phyloP scores from a whole-genome alignment of 2,329 filamentous ascomycete genomes.

The Neofusicoccum parvum region DNA sequence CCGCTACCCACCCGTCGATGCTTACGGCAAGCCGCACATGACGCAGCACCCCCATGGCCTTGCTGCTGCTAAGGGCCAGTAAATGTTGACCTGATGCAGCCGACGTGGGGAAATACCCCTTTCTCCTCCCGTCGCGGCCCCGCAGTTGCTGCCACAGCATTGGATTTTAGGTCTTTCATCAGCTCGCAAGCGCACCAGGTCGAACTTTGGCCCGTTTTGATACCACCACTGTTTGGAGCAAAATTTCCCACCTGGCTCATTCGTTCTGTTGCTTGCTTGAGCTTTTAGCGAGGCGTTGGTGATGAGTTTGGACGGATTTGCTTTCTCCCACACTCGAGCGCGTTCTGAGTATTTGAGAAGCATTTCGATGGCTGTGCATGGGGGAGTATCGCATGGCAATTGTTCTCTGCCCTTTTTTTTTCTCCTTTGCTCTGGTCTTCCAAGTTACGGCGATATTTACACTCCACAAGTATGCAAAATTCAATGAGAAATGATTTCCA shows the following conservation, averaged over 20 bases:
- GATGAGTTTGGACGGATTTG: not conserved
- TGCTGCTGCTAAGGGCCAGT: constrained; percentile 40
- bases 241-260: constrained; percentile 8
- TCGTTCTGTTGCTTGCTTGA: constrained; percentile 16
- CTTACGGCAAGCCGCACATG: constrained; percentile 43
- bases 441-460: not conserved
- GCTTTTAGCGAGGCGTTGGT: constrained; percentile 18
- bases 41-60: constrained; percentile 35
- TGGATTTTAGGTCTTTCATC: not conserved
- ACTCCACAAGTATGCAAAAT: not conserved
- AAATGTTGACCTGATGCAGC: not conserved
- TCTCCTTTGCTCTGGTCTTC: not conserved
- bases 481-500: not conserved
- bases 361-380: not conserved
- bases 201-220: not conserved
- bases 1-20: constrained; percentile 64
- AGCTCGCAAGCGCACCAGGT: constrained; percentile 14
- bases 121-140: not conserved
- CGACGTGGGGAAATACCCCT: not conserved
- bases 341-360: not conserved
- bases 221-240: constrained; percentile 11
- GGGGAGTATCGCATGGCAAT: not conserved
- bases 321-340: not conserved
- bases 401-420: not conserved
- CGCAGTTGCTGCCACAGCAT: not conserved